These are phyloP conservation scores for Cerrena zonata DNA, from an alignment of 1,284 basidiomycete genomes.

Conservation along the genomic window DNA sequence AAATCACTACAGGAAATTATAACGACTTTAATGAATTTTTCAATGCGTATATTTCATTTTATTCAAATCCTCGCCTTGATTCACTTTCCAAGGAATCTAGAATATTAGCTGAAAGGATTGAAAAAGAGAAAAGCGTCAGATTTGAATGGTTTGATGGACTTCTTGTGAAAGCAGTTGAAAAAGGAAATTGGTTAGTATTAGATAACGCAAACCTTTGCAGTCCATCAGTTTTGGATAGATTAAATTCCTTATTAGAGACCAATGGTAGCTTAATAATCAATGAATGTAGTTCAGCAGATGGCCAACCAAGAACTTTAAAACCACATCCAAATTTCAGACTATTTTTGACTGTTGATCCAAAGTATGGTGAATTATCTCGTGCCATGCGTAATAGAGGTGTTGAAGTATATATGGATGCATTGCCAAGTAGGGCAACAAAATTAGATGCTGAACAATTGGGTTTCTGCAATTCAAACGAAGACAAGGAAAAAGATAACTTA, in stretches of 20 bases:
- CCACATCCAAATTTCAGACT: slow-evolving; percentile 89
- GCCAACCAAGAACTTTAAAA: slow-evolving; percentile 66
- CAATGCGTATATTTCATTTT: too few relatives aligned
- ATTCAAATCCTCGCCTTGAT: too few relatives aligned
- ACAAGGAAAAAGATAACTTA: neutral
- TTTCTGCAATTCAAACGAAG: slow-evolving; percentile 30
- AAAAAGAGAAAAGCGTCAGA: slow-evolving; percentile 35
- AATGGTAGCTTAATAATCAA: slow-evolving; percentile 79
- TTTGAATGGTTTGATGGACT: slow-evolving; percentile 98
- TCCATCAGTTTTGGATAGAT: slow-evolving; percentile 90
- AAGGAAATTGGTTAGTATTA: slow-evolving; percentile 86
- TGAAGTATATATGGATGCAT: slow-evolving; percentile 61
- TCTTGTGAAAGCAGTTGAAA: slow-evolving; percentile 81
- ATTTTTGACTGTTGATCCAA: slow-evolving; percentile 91
- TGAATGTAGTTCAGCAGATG: slow-evolving; percentile 83
- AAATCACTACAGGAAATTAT: too few relatives aligned
- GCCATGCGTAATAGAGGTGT: slow-evolving; percentile 98
- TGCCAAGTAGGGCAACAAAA: slow-evolving; percentile 41
- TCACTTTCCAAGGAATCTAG: too few relatives aligned
- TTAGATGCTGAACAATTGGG: slow-evolving; percentile 43
- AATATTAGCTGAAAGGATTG: neutral
- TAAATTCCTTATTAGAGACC: slow-evolving; percentile 93
- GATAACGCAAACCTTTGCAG: slow-evolving; percentile 94
- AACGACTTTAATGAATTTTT: too few relatives aligned
- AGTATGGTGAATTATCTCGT: slow-evolving; percentile 88